These are phyloP conservation scores for Clitopilus passeckerianus DNA, from an alignment of 768 basidiomycete genomes.

Conservation along the genomic window DNA sequence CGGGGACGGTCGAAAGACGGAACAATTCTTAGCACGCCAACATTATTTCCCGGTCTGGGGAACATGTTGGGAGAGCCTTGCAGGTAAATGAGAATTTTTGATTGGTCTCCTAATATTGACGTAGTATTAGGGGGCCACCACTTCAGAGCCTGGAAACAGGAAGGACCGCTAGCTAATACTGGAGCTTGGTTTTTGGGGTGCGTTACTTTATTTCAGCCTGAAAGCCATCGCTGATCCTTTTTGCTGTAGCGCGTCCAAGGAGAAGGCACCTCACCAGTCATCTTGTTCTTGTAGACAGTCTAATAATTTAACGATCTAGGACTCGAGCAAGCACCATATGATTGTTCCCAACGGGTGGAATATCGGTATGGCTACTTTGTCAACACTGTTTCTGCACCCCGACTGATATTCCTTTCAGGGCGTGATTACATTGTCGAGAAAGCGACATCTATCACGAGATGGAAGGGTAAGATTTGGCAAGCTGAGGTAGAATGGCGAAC, in stretches of 20 bases:
- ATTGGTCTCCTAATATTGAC: background rate
- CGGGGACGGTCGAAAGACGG: slow-evolving; percentile 63
- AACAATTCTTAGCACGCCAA: slow-evolving; percentile 74
- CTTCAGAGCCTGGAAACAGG: slow-evolving; percentile 87
- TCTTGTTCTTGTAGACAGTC: slow-evolving; percentile 8
- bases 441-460: slow-evolving; percentile 55
- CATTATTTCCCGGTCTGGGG: slow-evolving; percentile 75
- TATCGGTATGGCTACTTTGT: slow-evolving; percentile 21
- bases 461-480: slow-evolving; percentile 67
- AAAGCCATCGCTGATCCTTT: background rate
- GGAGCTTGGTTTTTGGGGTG: slow-evolving; percentile 87
- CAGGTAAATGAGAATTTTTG: slow-evolving; percentile 32
- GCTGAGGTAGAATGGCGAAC: slow-evolving; percentile 74
- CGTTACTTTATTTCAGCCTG: slow-evolving; percentile 15
- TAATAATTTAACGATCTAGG: slow-evolving; percentile 16
- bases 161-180: slow-evolving; percentile 64
- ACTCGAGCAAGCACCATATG: slow-evolving; percentile 62
- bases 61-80: slow-evolving; percentile 84
- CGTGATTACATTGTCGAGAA: slow-evolving; percentile 72
- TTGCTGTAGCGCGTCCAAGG: slow-evolving; percentile 60
- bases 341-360: slow-evolving; percentile 82
- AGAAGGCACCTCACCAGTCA: slow-evolving; percentile 36
- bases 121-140: slow-evolving; percentile 68
- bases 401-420: slow-evolving; percentile 27
- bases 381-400: background rate